Base-by-base conservation (phyloP, 2,329 filamentous ascomycete species). In the Fusarium sp. region DNA sequence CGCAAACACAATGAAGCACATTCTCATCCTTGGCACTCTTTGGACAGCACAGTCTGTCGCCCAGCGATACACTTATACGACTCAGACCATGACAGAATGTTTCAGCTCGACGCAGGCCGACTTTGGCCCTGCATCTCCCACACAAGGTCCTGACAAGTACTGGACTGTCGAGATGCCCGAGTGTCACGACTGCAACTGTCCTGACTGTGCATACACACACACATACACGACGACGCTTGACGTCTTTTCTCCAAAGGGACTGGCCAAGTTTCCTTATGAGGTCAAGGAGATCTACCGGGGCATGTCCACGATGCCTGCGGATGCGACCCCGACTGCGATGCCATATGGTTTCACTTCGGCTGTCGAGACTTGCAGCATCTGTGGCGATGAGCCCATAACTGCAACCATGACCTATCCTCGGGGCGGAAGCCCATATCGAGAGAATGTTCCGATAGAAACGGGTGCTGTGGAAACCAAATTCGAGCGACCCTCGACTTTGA, bases 351-450 rank as follows among this genome's bases (percentile, higher is more conserved):
- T 78, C 57, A 77, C 73, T 2, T 24, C 73, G 10, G 65, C 40
- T 17, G 57, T 71, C 8, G 69, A 73, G 59, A 75, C 67, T 6
- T 78, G 76, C 49, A 71, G 53, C 2, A 65, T 63, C 44, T 78
- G 76, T 11, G 74, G 76, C 8, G 67, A 76, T 40, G 61, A 76
- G 53, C 65, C 75, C n/a, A 42, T 78, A 8, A 59, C 57, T 27
- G 75, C 70, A 53, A 78, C 75, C 22, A 74, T 78, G 76, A 78
- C 75, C 14, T 78, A 75, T 64, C 76, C 76, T 14, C 75, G 71
- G 16, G 76, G 76, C n/a, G 73, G 64, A 10, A 67, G 56, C n/a
- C 73, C 76, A 35, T 78, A 72, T 29, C 68, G 62, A 27, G 64
- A 71, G 24, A 44, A 20, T 49, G 49, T 72, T n/a, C 66, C 75